A percentile compares a stretch with the other conserved stretches of the same genome.
phyloP scores from a whole-genome alignment of 805 yeast genomes.

The Starmera quercuum region DNA sequence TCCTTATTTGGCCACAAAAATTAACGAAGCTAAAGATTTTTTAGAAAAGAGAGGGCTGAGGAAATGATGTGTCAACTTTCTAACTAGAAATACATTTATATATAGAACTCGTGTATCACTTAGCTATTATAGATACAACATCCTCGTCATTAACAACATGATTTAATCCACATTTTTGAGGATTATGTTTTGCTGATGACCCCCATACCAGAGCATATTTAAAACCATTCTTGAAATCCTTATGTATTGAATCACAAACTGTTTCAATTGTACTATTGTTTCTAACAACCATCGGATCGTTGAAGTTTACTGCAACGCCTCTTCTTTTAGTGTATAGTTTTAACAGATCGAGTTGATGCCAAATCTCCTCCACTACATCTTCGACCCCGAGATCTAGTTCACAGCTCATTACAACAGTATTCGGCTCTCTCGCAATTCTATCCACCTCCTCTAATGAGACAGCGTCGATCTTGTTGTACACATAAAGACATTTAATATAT shows the following conservation, averaged over 20 bases:
- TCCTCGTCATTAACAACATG: conserved; percentile 89
- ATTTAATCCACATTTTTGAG: conserved; percentile 89
- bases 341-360: conserved; percentile 77
- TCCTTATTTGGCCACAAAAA: conserved; percentile 80
- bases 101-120: conserved; percentile 37
- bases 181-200: conserved; percentile 86
- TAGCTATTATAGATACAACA: conserved; percentile 85
- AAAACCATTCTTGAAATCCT: conserved; percentile 87
- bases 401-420: conserved; percentile 91
- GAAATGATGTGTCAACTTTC: conserved; percentile 6
- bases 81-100: neutral
- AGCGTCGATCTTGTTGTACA: conserved; percentile 91
- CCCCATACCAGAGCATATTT: conserved; percentile 98
- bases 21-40: conserved; percentile 86
- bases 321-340: conserved; percentile 85
- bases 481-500: conserved; percentile 86
- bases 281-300: conserved; percentile 89
- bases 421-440: conserved; percentile 83
- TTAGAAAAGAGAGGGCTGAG: conserved; percentile 44
- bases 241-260: conserved; percentile 86
- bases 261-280: conserved; percentile 70
- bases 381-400: conserved; percentile 79
- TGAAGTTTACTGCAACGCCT: conserved; percentile 73
- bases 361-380: conserved; percentile 86
- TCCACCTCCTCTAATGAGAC: conserved; percentile 93